Percentiles rank a stretch among this genome's conserved stretches.
phyloP scores from a whole-genome alignment of 352 stramenopile species.

The Globisporangium paroecandrum region DNA sequence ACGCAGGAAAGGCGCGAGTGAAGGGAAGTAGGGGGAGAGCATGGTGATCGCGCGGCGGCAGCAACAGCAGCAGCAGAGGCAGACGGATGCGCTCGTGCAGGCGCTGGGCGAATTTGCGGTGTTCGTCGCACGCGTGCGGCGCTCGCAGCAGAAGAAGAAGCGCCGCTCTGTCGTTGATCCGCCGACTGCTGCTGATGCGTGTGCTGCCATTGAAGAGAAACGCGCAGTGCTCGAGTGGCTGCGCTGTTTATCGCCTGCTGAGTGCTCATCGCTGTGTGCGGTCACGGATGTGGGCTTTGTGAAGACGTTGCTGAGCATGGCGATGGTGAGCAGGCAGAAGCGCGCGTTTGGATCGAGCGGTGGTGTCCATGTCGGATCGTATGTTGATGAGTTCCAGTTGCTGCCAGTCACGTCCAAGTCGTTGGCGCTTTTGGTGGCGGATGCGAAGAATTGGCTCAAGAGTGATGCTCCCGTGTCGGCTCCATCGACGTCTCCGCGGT shows the following conservation, averaged over 20 bases:
- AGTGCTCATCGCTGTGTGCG: slow-evolving; percentile 60
- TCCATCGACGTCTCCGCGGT: slow-evolving; percentile 6
- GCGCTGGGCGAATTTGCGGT: slow-evolving; percentile 61
- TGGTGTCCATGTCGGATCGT: slow-evolving; percentile 8
- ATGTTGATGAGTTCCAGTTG: slow-evolving; percentile 17
- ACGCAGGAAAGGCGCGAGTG: neutral
- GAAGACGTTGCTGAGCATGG: slow-evolving; percentile 78
- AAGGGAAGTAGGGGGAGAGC: neutral
- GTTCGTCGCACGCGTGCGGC: slow-evolving; percentile 28
- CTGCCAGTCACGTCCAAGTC: slow-evolving; percentile 9
- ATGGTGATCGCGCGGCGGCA: slow-evolving; percentile 7
- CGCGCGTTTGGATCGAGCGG: neutral
- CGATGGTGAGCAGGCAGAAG: slow-evolving; percentile 23
- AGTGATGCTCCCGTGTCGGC: neutral
- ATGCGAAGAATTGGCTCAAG: slow-evolving; percentile 14
- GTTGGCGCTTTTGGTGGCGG: slow-evolving; percentile 5
- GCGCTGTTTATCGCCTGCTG: slow-evolving; percentile 26
- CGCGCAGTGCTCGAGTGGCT: slow-evolving; percentile 52
- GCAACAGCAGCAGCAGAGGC: slow-evolving; percentile 1
- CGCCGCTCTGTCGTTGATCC: slow-evolving; percentile 3
- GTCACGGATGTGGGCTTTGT: slow-evolving; percentile 70
- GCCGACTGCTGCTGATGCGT: neutral
- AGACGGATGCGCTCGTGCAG: slow-evolving; percentile 30
- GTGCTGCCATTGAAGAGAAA: slow-evolving; percentile 22
- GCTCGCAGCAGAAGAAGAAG: slow-evolving; percentile 19